Conservation (phyloP, 106 monocot species). For the Platanthera zijinensis region DNA sequence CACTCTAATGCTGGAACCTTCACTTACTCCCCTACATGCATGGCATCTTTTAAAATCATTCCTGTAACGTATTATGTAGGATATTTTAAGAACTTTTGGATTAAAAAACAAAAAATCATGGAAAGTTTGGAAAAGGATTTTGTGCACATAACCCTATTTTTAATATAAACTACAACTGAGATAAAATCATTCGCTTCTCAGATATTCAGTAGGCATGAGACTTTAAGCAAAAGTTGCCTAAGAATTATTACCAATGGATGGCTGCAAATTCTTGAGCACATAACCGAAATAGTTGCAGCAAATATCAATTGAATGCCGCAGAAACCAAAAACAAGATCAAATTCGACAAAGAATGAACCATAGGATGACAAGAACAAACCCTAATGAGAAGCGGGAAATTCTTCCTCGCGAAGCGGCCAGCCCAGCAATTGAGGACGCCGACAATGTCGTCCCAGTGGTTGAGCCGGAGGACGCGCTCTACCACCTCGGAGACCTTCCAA, state of each 20-base stretch:
- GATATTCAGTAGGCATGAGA: neutral
- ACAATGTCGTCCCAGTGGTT: conserved; percentile 72
- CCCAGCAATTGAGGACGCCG: conserved; percentile 78
- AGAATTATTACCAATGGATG: neutral
- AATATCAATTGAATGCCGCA: too few species aligned
- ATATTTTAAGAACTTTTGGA: neutral
- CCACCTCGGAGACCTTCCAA: conserved; percentile 91
- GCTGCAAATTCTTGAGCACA: neutral
- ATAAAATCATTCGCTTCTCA: neutral
- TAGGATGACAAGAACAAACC: conserved; percentile 16
- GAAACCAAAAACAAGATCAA: neutral
- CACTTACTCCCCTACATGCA: neutral
- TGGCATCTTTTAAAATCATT: neutral
- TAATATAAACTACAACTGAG: neutral
- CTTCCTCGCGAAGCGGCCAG: conserved; percentile 69
- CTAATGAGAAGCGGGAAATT: conserved; percentile 74
- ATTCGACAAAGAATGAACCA: neutral
- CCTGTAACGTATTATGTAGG: neutral
- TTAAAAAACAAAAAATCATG: neutral
- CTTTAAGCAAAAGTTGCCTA: neutral
- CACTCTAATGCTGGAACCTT: neutral
- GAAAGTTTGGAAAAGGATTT: neutral
- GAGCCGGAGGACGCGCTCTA: conserved; percentile 43
- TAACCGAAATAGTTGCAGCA: neutral
- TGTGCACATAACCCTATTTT: neutral